Evolutionary conservation across 768 basidiomycete genomes (phyloP).

Genomic region (Panaeolus papilionaceus): DNA sequence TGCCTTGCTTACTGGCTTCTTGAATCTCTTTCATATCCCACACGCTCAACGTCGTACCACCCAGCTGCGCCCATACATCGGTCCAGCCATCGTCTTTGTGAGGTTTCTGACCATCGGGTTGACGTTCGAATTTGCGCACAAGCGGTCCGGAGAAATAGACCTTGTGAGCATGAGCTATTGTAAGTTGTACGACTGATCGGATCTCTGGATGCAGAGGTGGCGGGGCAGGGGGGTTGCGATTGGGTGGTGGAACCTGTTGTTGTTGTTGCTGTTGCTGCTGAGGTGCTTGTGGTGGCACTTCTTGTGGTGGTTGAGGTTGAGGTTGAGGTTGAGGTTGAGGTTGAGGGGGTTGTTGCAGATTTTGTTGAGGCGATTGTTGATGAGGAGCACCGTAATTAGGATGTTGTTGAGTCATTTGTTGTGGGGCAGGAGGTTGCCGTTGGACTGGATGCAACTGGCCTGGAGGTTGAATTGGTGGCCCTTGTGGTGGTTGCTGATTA

Average conservation of each 20-base stretch:
- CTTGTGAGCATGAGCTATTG: slow-evolving; percentile 80
- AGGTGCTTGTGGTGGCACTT: not conserved
- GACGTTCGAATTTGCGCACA: slow-evolving; percentile 76
- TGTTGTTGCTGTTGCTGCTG: slow-evolving; percentile 17
- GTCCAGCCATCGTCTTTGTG: slow-evolving; percentile 80
- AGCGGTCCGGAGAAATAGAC: slow-evolving; percentile 89
- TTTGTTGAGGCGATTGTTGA: not conserved
- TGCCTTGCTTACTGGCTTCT: slow-evolving; percentile 79
- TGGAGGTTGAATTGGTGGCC: slow-evolving; percentile 20
- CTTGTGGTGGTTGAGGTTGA: slow-evolving; percentile 28
- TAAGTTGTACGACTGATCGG: slow-evolving; percentile 77
- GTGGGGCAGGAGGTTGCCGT: slow-evolving; percentile 22
- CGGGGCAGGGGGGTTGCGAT: slow-evolving; percentile 34
- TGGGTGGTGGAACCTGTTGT: slow-evolving; percentile 19
- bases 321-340: slow-evolving; percentile 21
- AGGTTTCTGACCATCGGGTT: slow-evolving; percentile 74
- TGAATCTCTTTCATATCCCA: slow-evolving; percentile 94
- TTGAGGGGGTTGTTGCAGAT: slow-evolving; percentile 12
- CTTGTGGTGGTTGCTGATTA: slow-evolving; percentile 16
- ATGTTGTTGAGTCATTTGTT: slow-evolving; percentile 15
- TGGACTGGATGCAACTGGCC: slow-evolving; percentile 19
- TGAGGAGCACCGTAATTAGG: not conserved
- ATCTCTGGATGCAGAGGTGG: slow-evolving; percentile 80
- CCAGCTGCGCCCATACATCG: slow-evolving; percentile 89
- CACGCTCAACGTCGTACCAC: slow-evolving; percentile 86